Base-by-base conservation (phyloP, 257 asterid genomes). In the Ocimum tenuiflorum region DNA sequence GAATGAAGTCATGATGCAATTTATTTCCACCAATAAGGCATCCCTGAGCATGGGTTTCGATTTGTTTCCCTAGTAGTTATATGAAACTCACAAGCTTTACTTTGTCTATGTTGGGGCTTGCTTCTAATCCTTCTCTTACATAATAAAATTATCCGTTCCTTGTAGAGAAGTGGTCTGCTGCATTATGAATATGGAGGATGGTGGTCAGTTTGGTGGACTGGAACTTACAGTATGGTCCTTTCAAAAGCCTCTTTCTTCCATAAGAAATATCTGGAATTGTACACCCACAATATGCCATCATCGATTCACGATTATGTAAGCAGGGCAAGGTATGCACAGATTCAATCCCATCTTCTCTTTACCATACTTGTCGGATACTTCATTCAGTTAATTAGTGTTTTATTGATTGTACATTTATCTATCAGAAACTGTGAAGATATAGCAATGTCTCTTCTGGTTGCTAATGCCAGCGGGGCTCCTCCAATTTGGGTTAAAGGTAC, bases 191-290 rank as follows among this genome's bases (percentile, higher is more conserved):
- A 80, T 35, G 80, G 95, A 20, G 87, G 95, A 48, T 86, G 91
- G 95, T 84, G 91, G 91, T 77, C 95, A 12, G 88, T 86, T 51
- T 84, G 90, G 90, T 81, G 94, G 90, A 78, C 50, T 55, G 88
- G 89, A 54, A 82, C 82, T 11, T 83, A 81, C 59, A 86, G 86
- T 60, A 82, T 86, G 86, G 83, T 86, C 61, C 94, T 86, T 67
- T 71, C 91, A 1, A 86, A 86, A 73, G 88, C 91, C 50, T 86
- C 86, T 12, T 86, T 83, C 78, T 78, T 86, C 53, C 90, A 83
- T 45, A 76, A 73, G 68, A 78, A 73, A 74, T 86, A 81, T 72
- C 46, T 83, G 65, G 85, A 77, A 2, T 19, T 78, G 19, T 86
- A 83, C 71, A 83, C 90, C 15, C 45, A 80, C 48, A 66, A 65